Conservation (phyloP, 352 stramenopile species). For the Aphanomyces euteiches region DNA sequence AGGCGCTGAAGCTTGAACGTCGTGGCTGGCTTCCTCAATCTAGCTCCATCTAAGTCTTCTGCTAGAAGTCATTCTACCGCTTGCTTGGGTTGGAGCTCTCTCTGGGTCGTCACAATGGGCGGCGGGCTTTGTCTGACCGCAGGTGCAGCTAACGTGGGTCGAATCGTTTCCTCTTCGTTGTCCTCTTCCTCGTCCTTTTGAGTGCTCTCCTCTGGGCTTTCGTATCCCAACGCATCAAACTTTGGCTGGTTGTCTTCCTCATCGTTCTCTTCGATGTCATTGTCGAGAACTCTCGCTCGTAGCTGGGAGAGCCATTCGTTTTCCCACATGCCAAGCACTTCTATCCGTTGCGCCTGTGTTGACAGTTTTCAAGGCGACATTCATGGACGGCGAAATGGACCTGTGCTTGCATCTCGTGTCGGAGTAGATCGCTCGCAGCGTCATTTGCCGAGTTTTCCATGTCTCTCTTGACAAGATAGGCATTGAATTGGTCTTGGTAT, state of each 20-base stretch:
- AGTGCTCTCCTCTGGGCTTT: background rate
- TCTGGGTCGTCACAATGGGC: background rate
- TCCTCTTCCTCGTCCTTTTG: constrained; percentile 1
- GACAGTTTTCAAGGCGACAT: too few relatives aligned
- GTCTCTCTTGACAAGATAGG: background rate
- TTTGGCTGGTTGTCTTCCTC: background rate
- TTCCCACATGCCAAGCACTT: constrained; percentile 66
- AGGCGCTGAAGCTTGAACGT: too few relatives aligned
- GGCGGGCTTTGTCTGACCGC: too few relatives aligned
- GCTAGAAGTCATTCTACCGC: too few relatives aligned
- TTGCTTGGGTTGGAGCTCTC: too few relatives aligned
- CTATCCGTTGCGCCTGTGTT: constrained; percentile 34
- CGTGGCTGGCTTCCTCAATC: too few relatives aligned
- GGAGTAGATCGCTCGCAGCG: constrained; percentile 11
- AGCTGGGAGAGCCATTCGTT: constrained; percentile 43
- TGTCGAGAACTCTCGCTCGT: background rate
- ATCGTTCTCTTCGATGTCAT: background rate
- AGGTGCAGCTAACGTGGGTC: too few relatives aligned
- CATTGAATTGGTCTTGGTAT: constrained; percentile 25
- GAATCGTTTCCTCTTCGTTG: background rate
- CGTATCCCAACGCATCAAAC: background rate
- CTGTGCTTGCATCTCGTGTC: too few relatives aligned
- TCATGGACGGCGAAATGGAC: too few relatives aligned
- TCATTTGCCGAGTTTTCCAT: constrained; percentile 6
- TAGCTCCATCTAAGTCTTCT: too few relatives aligned